Evolutionary conservation across 2,329 filamentous ascomycete genomes (phyloP).

Genomic region (Ophidiomyces ophidiicola): DNA sequence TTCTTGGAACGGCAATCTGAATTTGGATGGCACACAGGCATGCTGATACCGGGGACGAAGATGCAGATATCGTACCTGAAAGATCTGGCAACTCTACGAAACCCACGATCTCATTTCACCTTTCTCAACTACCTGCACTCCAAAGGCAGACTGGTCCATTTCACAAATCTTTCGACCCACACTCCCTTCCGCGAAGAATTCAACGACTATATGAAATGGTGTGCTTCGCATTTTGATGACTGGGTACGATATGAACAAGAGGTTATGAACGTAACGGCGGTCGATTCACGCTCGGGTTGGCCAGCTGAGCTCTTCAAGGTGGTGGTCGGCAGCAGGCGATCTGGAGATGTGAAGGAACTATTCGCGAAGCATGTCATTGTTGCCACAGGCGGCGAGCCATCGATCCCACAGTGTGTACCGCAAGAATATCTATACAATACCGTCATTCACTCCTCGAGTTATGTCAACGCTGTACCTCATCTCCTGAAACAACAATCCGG

Average conservation of each 20-base stretch:
- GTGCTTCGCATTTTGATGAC: conserved; percentile 62
- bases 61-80: conserved; percentile 99
- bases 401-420: conserved; percentile 45
- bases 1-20: conserved; percentile 75
- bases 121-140: conserved; percentile 88
- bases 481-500: conserved; percentile 29
- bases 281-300: conserved; percentile 36
- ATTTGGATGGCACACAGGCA: conserved; percentile 90
- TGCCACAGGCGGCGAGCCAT: conserved; percentile 55
- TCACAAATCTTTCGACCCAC: conserved; percentile 84
- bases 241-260: conserved; percentile 66
- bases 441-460: conserved; percentile 82
- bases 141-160: conserved; percentile 71
- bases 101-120: conserved; percentile 77
- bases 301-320: conserved; percentile 54
- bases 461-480: conserved; percentile 40
- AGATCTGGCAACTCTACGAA: conserved; percentile 77
- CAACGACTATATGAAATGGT: conserved; percentile 93
- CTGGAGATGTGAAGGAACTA: conserved; percentile 30
- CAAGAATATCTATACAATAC: conserved; percentile 56
- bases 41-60: conserved; percentile 82
- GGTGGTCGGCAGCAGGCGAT: conserved; percentile 47
- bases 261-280: conserved; percentile 58
- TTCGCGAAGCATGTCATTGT: conserved; percentile 46
- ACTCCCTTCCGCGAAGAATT: conserved; percentile 77